These are phyloP conservation scores for Ministeria vibrans DNA, from an alignment of 78 protist species.

Conservation along the genomic window DNA sequence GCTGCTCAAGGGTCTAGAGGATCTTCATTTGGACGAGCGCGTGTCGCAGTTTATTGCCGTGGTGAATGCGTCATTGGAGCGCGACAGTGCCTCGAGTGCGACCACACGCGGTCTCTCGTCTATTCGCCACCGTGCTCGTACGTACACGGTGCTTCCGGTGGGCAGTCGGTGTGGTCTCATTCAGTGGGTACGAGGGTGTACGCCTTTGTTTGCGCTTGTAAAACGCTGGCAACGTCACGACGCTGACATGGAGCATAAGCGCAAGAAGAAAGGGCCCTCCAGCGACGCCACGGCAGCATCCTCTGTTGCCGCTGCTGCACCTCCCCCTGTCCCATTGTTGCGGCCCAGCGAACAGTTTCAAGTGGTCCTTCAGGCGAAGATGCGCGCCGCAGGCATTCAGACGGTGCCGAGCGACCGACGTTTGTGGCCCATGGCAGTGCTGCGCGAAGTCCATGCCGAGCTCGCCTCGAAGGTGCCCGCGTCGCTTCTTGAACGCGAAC, in stretches of 20 bases:
- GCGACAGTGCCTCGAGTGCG: constrained; percentile 10
- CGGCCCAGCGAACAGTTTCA: constrained; percentile 11
- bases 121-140: constrained; percentile 32
- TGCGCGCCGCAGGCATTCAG: too few relatives aligned
- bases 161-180: constrained; percentile 67
- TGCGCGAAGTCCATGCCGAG: background rate
- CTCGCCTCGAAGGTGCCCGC: constrained; percentile 13
- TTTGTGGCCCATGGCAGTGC: constrained; percentile 21
- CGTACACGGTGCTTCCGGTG: constrained; percentile 79
- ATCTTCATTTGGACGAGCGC: constrained; percentile 81
- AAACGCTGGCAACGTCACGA: constrained; percentile 21
- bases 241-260: background rate
- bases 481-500: background rate
- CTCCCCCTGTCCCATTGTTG: background rate
- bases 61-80: constrained; percentile 44
- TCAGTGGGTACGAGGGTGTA: constrained; percentile 77
- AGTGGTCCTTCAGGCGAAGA: too few relatives aligned
- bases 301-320: too few relatives aligned
- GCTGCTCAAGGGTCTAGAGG: constrained; percentile 81
- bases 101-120: background rate
- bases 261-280: background rate
- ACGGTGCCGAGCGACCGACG: too few relatives aligned
- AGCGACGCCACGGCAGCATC: background rate
- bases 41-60: constrained; percentile 74
- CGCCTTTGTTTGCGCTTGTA: constrained; percentile 63